Base-by-base conservation (phyloP, 306 rosid genomes). In the Mimosa pudica region DNA sequence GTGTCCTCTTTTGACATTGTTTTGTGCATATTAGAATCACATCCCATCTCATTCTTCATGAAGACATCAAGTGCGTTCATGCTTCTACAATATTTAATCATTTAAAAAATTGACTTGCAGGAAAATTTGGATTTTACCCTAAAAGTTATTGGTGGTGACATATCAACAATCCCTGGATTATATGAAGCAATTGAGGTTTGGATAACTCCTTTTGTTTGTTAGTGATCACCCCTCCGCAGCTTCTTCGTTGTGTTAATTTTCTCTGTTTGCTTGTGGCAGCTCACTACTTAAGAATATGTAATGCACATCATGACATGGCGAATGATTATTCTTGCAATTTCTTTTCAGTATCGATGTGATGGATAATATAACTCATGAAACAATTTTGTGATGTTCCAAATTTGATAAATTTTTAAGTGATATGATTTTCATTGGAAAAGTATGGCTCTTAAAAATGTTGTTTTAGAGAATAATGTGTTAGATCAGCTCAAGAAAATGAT, bases 71-170 rank as follows among this genome's bases (percentile, higher is more conserved):
- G 42, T 48, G 54, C 60, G 33, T 58, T 74, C 60, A 42, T 76
- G 51, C 38, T 45, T 69, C 16, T 64, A 66, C 42, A 35, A 64
- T 79, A 17, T 75, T 68, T 80, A 70, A 74, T 77, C 71, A 49
- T 83, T 82, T 67, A 47, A 49, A 77, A 70, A 67, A 9, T 73
- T 74, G 2, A 60, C 48, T 55, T 84, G 83, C 93, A 95, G 98
- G 93, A 93, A 90, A 89, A 91, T 67, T 83, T 95, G 89, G 98
- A 95, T 75, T 95, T 93, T 78, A 89, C 89, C 3, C 91, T 93
- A 45, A 95, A 93, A 88, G 96, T 93, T 86, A 69, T 95, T 42
- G 98, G 98, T 5, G 98, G 99, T 0, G 96, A 95, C 88, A 89
- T 95, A 80, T 90, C 99, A 82, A 1, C 99, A 63, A 86, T 95